Conservation (phyloP, 169 alveolate genomes). For the Cryptosporidium sp. region DNA sequence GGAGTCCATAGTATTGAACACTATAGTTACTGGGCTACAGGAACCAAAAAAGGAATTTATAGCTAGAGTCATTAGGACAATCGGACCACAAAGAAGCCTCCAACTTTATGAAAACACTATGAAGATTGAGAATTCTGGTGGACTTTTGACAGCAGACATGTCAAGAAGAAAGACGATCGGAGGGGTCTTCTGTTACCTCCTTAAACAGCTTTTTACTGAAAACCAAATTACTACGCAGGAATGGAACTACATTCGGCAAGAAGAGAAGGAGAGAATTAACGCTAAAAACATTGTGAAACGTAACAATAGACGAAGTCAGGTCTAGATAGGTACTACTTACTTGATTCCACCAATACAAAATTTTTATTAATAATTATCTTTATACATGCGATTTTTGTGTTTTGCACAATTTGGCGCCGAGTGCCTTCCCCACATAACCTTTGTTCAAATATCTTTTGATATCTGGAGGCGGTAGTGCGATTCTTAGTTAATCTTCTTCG, state of each 20-base stretch:
- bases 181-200: slow-evolving; percentile 88
- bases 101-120: slow-evolving; percentile 84
- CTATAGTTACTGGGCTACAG: slow-evolving; percentile 85
- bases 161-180: slow-evolving; percentile 88
- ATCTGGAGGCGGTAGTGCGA: not conserved
- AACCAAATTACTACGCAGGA: slow-evolving; percentile 86
- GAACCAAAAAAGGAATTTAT: slow-evolving; percentile 86
- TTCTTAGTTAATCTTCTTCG: no score
- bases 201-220: slow-evolving; percentile 84
- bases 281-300: slow-evolving; percentile 79
- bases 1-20: slow-evolving; percentile 82
- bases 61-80: slow-evolving; percentile 82
- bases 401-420: not conserved
- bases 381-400: not conserved
- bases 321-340: slow-evolving; percentile 2
- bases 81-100: slow-evolving; percentile 84
- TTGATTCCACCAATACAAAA: not conserved
- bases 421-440: not conserved
- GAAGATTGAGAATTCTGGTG: slow-evolving; percentile 87
- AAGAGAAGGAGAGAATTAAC: slow-evolving; percentile 84
- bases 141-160: slow-evolving; percentile 87
- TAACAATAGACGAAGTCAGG: slow-evolving; percentile 44
- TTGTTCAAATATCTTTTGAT: not conserved
- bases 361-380: not conserved
- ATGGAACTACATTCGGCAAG: slow-evolving; percentile 86